These are phyloP conservation scores for Blepharisma stoltei DNA, from an alignment of 73 alveolate genomes.

Conservation along the genomic window DNA sequence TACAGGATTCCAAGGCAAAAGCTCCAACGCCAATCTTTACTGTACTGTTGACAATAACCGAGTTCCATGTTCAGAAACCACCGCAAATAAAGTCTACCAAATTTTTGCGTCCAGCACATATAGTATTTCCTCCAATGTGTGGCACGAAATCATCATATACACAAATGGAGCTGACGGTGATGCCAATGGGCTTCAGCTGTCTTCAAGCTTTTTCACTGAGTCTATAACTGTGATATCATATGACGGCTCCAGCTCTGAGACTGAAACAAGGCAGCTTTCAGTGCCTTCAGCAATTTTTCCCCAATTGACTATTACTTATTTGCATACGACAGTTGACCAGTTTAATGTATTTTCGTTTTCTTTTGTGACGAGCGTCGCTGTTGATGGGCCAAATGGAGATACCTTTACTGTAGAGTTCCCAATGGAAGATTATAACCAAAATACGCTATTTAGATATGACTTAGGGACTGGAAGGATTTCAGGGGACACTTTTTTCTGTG, in stretches of 20 bases:
- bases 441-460: constrained; percentile 7
- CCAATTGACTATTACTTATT: neutral
- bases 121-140: neutral
- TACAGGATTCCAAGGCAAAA: neutral
- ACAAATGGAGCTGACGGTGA: constrained; percentile 5
- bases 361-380: neutral
- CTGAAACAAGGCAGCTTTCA: constrained; percentile 16
- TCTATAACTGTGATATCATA: neutral
- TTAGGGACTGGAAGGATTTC: neutral
- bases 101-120: neutral
- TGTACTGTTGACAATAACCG: constrained; percentile 3
- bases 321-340: constrained; percentile 8
- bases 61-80: neutral
- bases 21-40: neutral
- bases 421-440: neutral
- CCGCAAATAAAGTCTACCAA: neutral
- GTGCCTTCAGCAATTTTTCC: neutral
- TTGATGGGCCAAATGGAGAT: constrained; percentile 3
- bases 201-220: neutral
- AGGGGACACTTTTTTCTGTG: neutral
- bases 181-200: neutral
- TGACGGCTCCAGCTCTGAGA: neutral
- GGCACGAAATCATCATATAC: constrained; percentile 3
- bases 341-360: neutral
- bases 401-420: neutral